A percentile compares a stretch with the other conserved stretches of the same genome.
These are phyloP conservation scores for Bertia moriformis DNA, from an alignment of 2,329 filamentous ascomycete genomes.

Conservation along the genomic window DNA sequence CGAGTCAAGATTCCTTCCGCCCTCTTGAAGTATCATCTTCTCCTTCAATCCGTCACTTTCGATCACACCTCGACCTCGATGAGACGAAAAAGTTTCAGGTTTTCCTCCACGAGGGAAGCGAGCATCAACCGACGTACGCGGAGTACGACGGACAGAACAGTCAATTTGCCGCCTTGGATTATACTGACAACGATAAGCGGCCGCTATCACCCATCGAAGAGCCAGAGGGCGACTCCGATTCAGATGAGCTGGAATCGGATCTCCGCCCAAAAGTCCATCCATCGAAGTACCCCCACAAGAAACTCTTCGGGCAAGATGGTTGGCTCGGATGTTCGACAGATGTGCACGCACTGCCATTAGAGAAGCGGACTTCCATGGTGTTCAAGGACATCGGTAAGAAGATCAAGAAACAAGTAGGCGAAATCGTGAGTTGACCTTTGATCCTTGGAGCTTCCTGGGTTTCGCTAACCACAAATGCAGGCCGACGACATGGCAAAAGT, in stretches of 20 bases:
- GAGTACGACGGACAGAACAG: background rate
- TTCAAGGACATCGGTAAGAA: background rate
- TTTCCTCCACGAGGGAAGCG: background rate
- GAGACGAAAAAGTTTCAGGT: background rate
- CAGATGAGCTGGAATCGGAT: too few relatives aligned
- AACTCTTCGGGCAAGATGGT: background rate
- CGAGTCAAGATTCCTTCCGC: background rate
- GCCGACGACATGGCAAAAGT: background rate
- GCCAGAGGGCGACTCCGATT: background rate
- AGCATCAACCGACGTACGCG: background rate
- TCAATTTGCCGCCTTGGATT: background rate
- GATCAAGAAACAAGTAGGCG: background rate
- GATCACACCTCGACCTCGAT: too few relatives aligned
- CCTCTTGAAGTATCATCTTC: background rate
- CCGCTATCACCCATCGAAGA: background rate
- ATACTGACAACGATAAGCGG: background rate
- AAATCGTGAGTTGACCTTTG: background rate
- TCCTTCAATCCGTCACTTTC: background rate
- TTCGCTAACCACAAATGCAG: background rate
- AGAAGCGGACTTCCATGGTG: background rate
- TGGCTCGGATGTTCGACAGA: background rate
- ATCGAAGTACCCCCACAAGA: background rate
- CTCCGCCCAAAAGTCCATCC: too few relatives aligned
- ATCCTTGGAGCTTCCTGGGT: background rate
- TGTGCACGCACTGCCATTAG: background rate